Base-by-base conservation (phyloP, 805 yeast species). In the Candida adriatica region DNA sequence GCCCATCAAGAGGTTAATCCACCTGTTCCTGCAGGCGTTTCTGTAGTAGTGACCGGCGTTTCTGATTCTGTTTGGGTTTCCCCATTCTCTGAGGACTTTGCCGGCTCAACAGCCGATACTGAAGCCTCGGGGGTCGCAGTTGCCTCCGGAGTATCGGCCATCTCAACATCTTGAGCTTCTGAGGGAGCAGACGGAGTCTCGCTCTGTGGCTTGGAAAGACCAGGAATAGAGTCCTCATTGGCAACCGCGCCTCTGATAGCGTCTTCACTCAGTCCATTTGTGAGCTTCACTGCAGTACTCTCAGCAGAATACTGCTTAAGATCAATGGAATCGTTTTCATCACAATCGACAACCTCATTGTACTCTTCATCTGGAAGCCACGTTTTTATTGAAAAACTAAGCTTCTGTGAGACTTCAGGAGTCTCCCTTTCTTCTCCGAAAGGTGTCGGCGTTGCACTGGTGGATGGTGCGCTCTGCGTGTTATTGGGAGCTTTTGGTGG, bases 241-340 rank as follows among this genome's bases (percentile, higher is more conserved):
- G 71, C 73, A 6, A 69, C 75, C 6, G 78, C 77, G 9, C 73
- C 78, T 46, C 75, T 60, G 25, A 70, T 69, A 35, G 69, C 75
- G 18, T 59, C 66, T 24, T 62, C 68, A 4, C 66, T 58, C 14
- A 69, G 50, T 6, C 57, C 62, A 22, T 46, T 52, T 3, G 32
- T 50, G 6, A 33, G 42, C 6, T 23, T 33, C 4, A 4, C 8
- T 3, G 28, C 7, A 18, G 27, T 13, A 29, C 49, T 46, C 55
- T 27, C 50, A 39, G 43, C 55, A 48, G 51, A 62, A 57, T 37
- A 51, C 45, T 46, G 34, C n/a, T 54, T 51, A 28, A 76, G 54
- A 34, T 70, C 68, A 14, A 75, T 48, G 8, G 59, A 46, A 44
- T 75, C 80, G 16, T 49, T 54, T 7, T 51, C 61, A 14, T 57